Conservation (phyloP, 2,329 filamentous ascomycete species). For the Colletotrichum spaethianum region DNA sequence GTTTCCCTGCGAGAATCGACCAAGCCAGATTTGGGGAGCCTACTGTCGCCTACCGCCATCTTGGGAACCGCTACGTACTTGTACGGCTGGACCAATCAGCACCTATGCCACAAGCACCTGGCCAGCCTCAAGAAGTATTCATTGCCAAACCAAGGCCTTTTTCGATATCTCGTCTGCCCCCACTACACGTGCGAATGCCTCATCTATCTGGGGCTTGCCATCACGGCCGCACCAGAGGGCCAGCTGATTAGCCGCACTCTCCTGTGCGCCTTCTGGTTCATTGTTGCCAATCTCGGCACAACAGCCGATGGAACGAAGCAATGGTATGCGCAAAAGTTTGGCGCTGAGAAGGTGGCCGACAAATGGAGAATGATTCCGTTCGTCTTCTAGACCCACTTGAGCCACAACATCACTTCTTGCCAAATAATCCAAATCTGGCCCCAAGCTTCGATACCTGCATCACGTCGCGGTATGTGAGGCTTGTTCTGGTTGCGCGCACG, state of each 20-base stretch:
- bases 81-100: constrained; percentile 79
- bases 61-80: constrained; percentile 76
- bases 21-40: not conserved
- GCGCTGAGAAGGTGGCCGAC: constrained; percentile 70
- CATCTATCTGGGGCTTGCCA: constrained; percentile 84
- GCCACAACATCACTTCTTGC: constrained; percentile 52
- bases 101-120: constrained; percentile 80
- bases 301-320: constrained; percentile 83
- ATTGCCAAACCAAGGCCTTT: constrained; percentile 81
- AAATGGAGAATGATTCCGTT: constrained; percentile 85
- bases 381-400: constrained; percentile 63
- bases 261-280: constrained; percentile 78
- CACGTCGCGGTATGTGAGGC: constrained; percentile 89
- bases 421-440: constrained; percentile 72
- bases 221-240: constrained; percentile 80
- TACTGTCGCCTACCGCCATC: constrained; percentile 56
- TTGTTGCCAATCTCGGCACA: constrained; percentile 83
- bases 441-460: constrained; percentile 83
- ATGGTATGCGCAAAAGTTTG: constrained; percentile 87
- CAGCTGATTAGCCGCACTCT: constrained; percentile 80
- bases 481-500: constrained; percentile 73
- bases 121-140: constrained; percentile 85
- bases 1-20: constrained; percentile 3
- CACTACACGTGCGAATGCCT: constrained; percentile 93
- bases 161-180: constrained; percentile 82